Conservation (phyloP, 345 rosid genomes). For the Eucalyptus sp. region DNA sequence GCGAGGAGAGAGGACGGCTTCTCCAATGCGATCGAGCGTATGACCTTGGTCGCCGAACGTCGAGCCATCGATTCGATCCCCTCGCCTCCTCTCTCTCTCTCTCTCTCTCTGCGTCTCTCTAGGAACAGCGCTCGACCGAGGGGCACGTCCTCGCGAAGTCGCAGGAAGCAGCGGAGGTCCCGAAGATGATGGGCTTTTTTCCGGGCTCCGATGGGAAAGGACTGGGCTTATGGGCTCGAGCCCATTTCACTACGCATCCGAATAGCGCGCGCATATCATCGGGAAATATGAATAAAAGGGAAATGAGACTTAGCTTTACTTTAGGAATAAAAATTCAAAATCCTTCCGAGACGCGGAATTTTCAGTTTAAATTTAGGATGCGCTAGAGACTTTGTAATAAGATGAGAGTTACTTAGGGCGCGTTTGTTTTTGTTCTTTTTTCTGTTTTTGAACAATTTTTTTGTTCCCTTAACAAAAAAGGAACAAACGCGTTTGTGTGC, state of each 20-base stretch:
- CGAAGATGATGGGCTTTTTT: not conserved
- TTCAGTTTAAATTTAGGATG: not conserved
- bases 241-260: accelerated
- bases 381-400: not conserved
- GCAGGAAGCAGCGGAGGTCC: not conserved
- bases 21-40: constrained; percentile 19
- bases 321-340: not conserved
- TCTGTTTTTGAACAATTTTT: too few species aligned
- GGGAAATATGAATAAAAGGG: not conserved
- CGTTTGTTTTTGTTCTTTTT: too few species aligned
- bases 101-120: not conserved
- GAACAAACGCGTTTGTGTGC: too few species aligned
- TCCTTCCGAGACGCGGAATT: not conserved
- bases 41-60: constrained; percentile 16
- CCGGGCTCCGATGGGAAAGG: not conserved
- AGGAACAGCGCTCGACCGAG: not conserved
- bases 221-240: not conserved
- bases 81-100: not conserved
- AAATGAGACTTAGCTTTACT: not conserved
- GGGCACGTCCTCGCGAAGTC: not conserved
- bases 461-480: too few species aligned
- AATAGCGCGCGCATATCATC: accelerated
- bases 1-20: constrained; percentile 1
- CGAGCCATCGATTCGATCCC: constrained; percentile 20
- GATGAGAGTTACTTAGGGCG: not conserved